These are phyloP conservation scores for Carex parvula DNA, from an alignment of 176 grass and related monocot genomes.

Conservation along the genomic window DNA sequence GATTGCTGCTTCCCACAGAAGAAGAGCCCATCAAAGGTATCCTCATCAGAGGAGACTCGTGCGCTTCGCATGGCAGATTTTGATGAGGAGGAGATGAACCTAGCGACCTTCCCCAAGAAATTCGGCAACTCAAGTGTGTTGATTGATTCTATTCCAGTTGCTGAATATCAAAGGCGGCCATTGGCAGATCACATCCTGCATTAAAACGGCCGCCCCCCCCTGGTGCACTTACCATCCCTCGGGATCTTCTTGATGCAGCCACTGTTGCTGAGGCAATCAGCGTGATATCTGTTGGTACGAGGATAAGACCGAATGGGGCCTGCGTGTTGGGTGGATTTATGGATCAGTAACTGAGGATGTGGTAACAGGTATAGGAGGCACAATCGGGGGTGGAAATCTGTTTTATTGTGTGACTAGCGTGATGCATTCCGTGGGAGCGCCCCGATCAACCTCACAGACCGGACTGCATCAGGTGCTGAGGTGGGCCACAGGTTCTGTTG, in stretches of 20 bases:
- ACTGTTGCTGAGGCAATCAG: conserved; percentile 91
- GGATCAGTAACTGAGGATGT: conserved; percentile 98
- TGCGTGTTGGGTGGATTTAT: conserved; percentile 96
- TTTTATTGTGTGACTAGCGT: conserved; percentile 93
- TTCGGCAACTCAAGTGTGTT: conserved; percentile 89
- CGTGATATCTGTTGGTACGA: conserved; percentile 99
- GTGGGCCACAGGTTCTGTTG: conserved; percentile 96
- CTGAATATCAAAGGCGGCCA: conserved; percentile 87
- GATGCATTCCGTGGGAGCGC: conserved; percentile 95
- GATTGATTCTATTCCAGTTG: conserved; percentile 86
- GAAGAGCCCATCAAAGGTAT: conserved; percentile 34
- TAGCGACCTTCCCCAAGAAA: conserved; percentile 87
- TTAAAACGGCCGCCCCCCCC: conserved; percentile 85
- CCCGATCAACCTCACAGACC: conserved; percentile 92
- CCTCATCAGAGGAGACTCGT: conserved; percentile 56
- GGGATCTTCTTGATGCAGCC: conserved; percentile 84
- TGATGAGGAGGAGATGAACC: conserved; percentile 89
- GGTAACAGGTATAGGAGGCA: conserved; percentile 98
- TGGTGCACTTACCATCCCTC: conserved; percentile 74
- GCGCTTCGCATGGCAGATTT: conserved; percentile 74
- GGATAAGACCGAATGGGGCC: conserved; percentile 97
- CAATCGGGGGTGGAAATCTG: conserved; percentile 95
- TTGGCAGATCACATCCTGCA: conserved; percentile 94
- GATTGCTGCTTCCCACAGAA: conserved; percentile 84
- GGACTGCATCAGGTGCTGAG: conserved; percentile 95